Percentiles rank a stretch among this genome's conserved stretches.
Evolutionary conservation across 2,329 filamentous ascomycete genomes (phyloP).

Genomic region (Setomelanomma holmii): DNA sequence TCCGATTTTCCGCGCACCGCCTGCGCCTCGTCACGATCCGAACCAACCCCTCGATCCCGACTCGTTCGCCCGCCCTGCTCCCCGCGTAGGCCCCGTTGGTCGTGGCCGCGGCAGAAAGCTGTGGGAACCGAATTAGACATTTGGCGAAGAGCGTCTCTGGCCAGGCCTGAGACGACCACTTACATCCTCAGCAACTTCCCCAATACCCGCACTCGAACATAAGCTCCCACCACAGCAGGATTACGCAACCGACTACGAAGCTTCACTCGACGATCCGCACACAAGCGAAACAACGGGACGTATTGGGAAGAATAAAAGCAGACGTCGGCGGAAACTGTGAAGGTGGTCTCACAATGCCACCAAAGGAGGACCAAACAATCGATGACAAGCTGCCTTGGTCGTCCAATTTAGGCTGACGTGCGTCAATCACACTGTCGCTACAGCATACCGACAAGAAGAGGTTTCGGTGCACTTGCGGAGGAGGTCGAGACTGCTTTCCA

Average conservation of each 20-base stretch:
- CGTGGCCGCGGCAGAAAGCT: conserved; percentile 46
- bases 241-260: too few species aligned
- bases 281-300: too few species aligned
- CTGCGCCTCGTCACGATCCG: conserved; percentile 40
- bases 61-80: conserved; percentile 47
- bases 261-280: too few species aligned
- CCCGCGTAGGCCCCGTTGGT: conserved; percentile 36
- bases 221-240: too few species aligned
- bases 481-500: not conserved
- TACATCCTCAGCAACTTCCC: too few species aligned
- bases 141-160: conserved; percentile 11
- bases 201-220: too few species aligned
- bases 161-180: conserved; percentile 7
- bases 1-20: conserved; percentile 32
- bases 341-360: not conserved
- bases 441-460: not conserved
- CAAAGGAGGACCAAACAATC: not conserved
- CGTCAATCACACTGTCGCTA: not conserved
- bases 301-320: too few species aligned
- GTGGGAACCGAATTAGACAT: conserved; percentile 49
- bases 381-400: not conserved
- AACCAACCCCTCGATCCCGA: conserved; percentile 50
- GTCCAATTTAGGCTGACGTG: not conserved
- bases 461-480: not conserved
- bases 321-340: not conserved